phyloP scores from a whole-genome alignment of 768 basidiomycete species.

The Udeniomyces megalosporus region DNA sequence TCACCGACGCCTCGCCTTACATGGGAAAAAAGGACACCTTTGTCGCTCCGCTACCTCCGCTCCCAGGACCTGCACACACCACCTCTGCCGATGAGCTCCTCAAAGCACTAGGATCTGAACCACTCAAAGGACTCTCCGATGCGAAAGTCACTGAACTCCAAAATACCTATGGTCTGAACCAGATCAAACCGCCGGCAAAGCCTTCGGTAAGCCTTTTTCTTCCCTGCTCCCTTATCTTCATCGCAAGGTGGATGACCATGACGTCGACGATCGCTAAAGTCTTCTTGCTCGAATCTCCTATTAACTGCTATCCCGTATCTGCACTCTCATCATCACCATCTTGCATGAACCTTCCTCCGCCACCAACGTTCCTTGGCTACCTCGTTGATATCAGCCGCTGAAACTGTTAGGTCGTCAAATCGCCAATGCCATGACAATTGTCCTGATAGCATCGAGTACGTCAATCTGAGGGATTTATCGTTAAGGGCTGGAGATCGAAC shows the following conservation, averaged over 20 bases:
- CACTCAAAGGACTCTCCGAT: constrained; percentile 23
- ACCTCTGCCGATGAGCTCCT: constrained; percentile 23
- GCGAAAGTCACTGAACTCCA: constrained; percentile 20
- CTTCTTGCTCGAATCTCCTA: too few species aligned
- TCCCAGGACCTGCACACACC: constrained; percentile 20
- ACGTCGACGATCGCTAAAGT: too few species aligned
- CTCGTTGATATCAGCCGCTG: constrained; percentile 8
- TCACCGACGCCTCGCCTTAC: not conserved
- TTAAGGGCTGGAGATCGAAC: too few species aligned
- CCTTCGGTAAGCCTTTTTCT: constrained; percentile 13
- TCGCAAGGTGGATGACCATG: too few species aligned
- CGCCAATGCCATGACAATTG: constrained; percentile 34
- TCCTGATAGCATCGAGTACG: not conserved
- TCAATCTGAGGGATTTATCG: too few species aligned
- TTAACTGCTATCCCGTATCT: too few species aligned
- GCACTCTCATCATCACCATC: too few species aligned
- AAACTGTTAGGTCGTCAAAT: constrained; percentile 20
- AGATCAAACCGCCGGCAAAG: constrained; percentile 26
- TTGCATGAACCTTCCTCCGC: constrained; percentile 16
- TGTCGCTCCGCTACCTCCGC: constrained; percentile 2
- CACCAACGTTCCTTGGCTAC: not conserved
- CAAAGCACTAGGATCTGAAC: constrained; percentile 22
- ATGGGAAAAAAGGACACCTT: not conserved
- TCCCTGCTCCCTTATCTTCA: not conserved
- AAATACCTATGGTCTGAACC: constrained; percentile 25